Evolutionary conservation across 106 monocot genomes (phyloP).

Genomic region (Iris macrosiphon): DNA sequence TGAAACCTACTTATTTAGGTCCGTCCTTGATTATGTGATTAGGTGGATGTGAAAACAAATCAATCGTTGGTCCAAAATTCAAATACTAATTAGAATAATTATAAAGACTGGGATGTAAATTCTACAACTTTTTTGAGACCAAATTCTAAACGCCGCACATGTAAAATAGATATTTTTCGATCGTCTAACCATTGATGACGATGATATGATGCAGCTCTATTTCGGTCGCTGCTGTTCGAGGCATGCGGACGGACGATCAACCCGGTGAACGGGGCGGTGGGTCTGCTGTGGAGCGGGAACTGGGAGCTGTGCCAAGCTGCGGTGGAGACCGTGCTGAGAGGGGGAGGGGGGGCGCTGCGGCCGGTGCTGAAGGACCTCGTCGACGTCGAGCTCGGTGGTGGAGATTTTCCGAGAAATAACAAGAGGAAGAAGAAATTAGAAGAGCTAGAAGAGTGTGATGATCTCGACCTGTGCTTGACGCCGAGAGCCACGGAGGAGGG

Average conservation of each 20-base stretch:
- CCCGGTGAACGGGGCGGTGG: constrained; percentile 74
- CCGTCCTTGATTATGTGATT: no score
- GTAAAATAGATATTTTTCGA: no score
- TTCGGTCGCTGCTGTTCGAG: constrained; percentile 43
- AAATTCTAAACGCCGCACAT: no score
- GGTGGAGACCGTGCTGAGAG: constrained; percentile 55
- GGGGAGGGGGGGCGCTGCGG: constrained; percentile 33
- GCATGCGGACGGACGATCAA: constrained; percentile 63
- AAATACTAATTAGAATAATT: no score
- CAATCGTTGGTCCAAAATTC: no score
- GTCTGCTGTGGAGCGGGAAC: constrained; percentile 51
- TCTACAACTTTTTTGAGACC: no score
- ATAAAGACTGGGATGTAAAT: no score
- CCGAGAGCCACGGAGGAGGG: not conserved
- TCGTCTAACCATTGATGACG: no score
- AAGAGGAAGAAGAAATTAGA: not conserved
- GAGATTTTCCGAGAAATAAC: no score
- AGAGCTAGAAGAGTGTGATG: not conserved
- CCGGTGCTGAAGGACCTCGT: constrained; percentile 6
- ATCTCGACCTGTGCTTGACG: constrained; percentile 24
- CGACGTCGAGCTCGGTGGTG: not conserved
- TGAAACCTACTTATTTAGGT: no score
- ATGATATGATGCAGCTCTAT: constrained; percentile 33
- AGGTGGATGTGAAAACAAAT: no score
- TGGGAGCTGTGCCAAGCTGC: constrained; percentile 76